A percentile compares a stretch with the other conserved stretches of the same genome.
These are phyloP conservation scores for Xanthoconium separans DNA, from an alignment of 1,284 basidiomycete species.

Conservation along the genomic window DNA sequence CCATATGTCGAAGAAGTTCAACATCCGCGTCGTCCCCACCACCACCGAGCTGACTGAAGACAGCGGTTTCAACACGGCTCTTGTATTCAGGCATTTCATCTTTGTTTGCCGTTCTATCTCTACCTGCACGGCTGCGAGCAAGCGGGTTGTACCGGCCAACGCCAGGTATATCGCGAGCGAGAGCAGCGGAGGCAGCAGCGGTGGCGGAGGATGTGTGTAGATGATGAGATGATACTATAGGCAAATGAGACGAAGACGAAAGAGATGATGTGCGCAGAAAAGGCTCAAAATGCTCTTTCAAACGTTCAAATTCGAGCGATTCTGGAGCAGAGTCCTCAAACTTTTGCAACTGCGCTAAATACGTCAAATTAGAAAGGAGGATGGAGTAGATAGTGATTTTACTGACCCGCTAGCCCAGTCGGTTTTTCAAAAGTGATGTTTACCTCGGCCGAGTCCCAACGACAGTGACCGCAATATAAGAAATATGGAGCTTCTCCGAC, in stretches of 20 bases:
- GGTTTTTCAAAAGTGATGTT: conserved; percentile 95
- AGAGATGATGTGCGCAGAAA: conserved; percentile 76
- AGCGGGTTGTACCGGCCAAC: conserved; percentile 71
- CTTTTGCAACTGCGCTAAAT: conserved; percentile 82
- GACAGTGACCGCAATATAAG: conserved; percentile 88
- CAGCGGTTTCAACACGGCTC: conserved; percentile 61
- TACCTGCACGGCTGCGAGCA: conserved; percentile 50
- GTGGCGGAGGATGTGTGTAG: conserved; percentile 76
- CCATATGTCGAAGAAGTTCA: conserved; percentile 64
- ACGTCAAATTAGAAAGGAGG: conserved; percentile 4
- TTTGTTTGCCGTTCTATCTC: conserved; percentile 62
- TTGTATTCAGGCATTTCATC: conserved; percentile 76
- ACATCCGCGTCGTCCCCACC: conserved; percentile 69
- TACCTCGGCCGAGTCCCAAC: conserved; percentile 92
- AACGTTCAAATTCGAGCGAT: conserved; percentile 82
- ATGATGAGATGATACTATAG: conserved; percentile 53
- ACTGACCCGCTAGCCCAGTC: conserved; percentile 84
- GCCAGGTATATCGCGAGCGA: conserved; percentile 78
- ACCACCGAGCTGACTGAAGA: conserved; percentile 50
- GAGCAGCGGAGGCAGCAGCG: conserved; percentile 81
- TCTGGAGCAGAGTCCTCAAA: conserved; percentile 84
- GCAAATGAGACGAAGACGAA: conserved; percentile 59
- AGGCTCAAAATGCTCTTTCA: conserved; percentile 94
- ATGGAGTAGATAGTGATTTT: neutral
- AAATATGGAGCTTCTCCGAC: conserved; percentile 87